Evolutionary conservation across 768 basidiomycete genomes (phyloP).

Genomic region (Pleurotus platypus): DNA sequence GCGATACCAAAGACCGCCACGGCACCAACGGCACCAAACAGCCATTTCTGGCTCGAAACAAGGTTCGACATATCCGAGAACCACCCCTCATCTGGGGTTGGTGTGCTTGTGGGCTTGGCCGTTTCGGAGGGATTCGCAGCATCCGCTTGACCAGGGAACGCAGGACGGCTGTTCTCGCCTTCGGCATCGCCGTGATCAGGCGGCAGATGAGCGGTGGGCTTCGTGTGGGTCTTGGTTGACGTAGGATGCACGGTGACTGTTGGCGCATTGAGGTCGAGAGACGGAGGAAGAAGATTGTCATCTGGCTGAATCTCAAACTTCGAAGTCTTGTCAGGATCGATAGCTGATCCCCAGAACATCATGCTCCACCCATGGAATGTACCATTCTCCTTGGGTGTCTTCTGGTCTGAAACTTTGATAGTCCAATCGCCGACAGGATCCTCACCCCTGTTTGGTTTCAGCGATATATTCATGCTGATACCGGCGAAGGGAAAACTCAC

Average conservation of each 20-base stretch:
- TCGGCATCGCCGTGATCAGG: slow-evolving; percentile 77
- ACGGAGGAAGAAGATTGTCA: slow-evolving; percentile 45
- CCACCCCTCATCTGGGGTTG: slow-evolving; percentile 80
- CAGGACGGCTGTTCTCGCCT: slow-evolving; percentile 79
- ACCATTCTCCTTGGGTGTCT: slow-evolving; percentile 52
- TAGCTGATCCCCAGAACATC: slow-evolving; percentile 85
- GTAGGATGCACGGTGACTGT: slow-evolving; percentile 30
- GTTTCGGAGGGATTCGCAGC: slow-evolving; percentile 24
- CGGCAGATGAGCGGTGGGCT: slow-evolving; percentile 86
- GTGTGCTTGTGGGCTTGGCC: slow-evolving; percentile 35
- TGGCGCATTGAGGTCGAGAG: slow-evolving; percentile 33
- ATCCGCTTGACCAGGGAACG: slow-evolving; percentile 42
- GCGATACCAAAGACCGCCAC: slow-evolving; percentile 73
- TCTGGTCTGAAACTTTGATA: slow-evolving; percentile 79
- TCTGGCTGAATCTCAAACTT: slow-evolving; percentile 60
- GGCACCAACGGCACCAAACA: slow-evolving; percentile 81
- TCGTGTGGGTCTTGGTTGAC: slow-evolving; percentile 62
- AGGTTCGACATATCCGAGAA: slow-evolving; percentile 76
- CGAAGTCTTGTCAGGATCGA: slow-evolving; percentile 65
- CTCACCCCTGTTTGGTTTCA: slow-evolving; percentile 68
- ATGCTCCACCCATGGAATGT: slow-evolving; percentile 89
- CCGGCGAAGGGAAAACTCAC: slow-evolving; percentile 38
- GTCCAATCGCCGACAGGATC: slow-evolving; percentile 89
- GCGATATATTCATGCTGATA: background rate
- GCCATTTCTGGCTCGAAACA: slow-evolving; percentile 79